Percentiles rank a stretch among this genome's conserved stretches.
Evolutionary conservation across 1,284 basidiomycete species (phyloP).

Genomic region (Stereum hirsutum): DNA sequence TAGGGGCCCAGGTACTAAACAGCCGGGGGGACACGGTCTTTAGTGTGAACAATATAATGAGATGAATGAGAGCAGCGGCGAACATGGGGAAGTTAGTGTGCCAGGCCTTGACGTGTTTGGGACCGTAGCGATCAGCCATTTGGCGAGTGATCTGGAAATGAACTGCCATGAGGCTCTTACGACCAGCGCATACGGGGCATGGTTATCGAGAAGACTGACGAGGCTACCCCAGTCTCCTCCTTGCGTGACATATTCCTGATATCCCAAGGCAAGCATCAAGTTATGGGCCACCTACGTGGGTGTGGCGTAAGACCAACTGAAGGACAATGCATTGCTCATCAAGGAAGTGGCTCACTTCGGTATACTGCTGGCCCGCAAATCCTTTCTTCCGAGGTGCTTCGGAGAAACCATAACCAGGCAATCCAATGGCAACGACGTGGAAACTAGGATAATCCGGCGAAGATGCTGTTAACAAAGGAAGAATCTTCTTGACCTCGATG

Average conservation of each 20-base stretch:
- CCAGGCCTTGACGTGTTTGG: conserved; percentile 24
- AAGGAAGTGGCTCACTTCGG: conserved; percentile 18
- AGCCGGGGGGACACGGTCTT: background rate
- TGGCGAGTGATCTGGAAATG: conserved; percentile 19
- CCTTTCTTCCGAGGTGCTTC: conserved; percentile 30
- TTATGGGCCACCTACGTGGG: conserved; percentile 31
- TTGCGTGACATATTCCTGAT: conserved; percentile 37
- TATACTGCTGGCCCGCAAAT: conserved; percentile 20
- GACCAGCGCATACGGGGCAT: background rate
- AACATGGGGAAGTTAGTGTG: conserved; percentile 25
- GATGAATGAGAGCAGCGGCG: conserved; percentile 4
- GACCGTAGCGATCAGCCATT: conserved; percentile 20
- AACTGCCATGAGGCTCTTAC: background rate
- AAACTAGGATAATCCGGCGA: conserved; percentile 41
- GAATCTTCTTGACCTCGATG: conserved; percentile 42
- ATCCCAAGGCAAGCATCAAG: conserved; percentile 36
- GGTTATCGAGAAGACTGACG: conserved; percentile 13
- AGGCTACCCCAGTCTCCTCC: conserved; percentile 35
- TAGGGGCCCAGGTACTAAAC: too few species aligned
- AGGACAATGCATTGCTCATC: background rate
- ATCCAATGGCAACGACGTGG: conserved; percentile 43
- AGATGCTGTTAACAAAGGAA: conserved; percentile 35
- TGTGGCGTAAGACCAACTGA: too few species aligned
- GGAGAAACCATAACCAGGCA: conserved; percentile 51
- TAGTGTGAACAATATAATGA: background rate